These are phyloP conservation scores for Beauveria sp. DNA, from an alignment of 2,329 filamentous ascomycete genomes.

Conservation along the genomic window DNA sequence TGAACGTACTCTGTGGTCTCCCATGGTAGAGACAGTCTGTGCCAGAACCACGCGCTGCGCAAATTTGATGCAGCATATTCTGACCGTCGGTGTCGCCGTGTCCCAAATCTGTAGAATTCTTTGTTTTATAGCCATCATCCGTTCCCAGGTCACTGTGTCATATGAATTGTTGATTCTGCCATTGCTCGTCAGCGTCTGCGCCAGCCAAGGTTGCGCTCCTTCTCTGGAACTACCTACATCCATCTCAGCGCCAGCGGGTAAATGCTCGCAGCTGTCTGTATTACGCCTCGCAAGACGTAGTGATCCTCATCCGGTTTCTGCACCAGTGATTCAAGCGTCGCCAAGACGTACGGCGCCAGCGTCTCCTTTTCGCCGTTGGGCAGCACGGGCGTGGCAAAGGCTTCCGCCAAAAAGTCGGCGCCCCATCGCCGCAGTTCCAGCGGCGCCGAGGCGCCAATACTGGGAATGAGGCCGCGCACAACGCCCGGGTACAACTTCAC, in stretches of 20 bases:
- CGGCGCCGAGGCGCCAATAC: constrained; percentile 67
- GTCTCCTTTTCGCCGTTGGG: constrained; percentile 71
- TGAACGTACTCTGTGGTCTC: constrained; percentile 69
- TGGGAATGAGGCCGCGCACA: constrained; percentile 85
- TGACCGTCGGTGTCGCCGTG: constrained; percentile 63
- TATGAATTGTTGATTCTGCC: constrained; percentile 77
- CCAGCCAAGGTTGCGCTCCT: constrained; percentile 2
- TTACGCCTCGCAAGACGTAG: constrained; percentile 73
- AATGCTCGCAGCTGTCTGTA: constrained; percentile 84
- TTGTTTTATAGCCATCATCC: constrained; percentile 81
- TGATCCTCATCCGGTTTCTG: constrained; percentile 69
- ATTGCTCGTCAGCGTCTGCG: constrained; percentile 14
- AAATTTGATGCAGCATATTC: constrained; percentile 96
- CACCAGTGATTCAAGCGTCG: constrained; percentile 63
- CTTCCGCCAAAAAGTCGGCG: constrained; percentile 89
- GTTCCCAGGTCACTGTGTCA: constrained; percentile 76
- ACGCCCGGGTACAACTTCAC: constrained; percentile 85
- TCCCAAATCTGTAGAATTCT: constrained; percentile 88
- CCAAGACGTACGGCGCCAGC: constrained; percentile 67
- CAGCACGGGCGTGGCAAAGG: constrained; percentile 86
- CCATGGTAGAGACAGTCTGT: constrained; percentile 75
- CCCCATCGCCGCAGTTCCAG: constrained; percentile 91
- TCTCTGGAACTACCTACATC: constrained; percentile 61
- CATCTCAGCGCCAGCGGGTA: constrained; percentile 88
- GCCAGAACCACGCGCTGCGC: constrained; percentile 86